phyloP scores from a whole-genome alignment of 148 eudicot genomes.

The Salicornia ramosissima region DNA sequence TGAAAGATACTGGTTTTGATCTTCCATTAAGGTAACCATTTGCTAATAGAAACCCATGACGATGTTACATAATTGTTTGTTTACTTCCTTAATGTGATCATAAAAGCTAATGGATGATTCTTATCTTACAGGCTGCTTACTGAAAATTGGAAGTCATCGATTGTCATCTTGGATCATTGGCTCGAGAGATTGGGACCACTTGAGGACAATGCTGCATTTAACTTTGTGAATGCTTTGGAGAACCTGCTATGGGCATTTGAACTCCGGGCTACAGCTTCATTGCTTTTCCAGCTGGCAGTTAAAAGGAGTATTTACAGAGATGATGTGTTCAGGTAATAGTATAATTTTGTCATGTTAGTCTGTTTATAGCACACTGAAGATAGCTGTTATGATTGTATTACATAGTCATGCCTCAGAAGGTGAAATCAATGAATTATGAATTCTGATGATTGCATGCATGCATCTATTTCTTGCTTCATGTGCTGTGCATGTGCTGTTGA shows the following conservation, averaged over 20 bases:
- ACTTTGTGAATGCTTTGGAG: slow-evolving; percentile 95
- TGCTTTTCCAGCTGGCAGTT: slow-evolving; percentile 87
- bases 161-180: slow-evolving; percentile 51
- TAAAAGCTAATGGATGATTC: not conserved
- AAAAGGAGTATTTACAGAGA: slow-evolving; percentile 68
- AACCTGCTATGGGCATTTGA: slow-evolving; percentile 95
- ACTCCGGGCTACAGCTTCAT: slow-evolving; percentile 88
- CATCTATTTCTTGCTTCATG: not conserved
- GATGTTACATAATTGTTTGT: not conserved
- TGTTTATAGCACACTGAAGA: not conserved
- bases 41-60: slow-evolving; percentile 6
- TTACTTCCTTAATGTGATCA: not conserved
- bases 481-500: not conserved
- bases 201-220: slow-evolving; percentile 82
- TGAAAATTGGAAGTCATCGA: slow-evolving; percentile 54
- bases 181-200: slow-evolving; percentile 60
- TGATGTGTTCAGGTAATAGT: slow-evolving; percentile 64
- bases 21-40: slow-evolving; percentile 63
- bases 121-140: slow-evolving; percentile 60
- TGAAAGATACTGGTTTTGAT: slow-evolving; percentile 71
- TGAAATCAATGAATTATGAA: not conserved
- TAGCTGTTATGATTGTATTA: not conserved
- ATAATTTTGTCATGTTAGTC: not conserved
- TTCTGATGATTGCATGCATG: not conserved
- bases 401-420: no score